These are phyloP conservation scores for Sporothrix protearum DNA, from an alignment of 2,329 filamentous ascomycete species.

Conservation along the genomic window DNA sequence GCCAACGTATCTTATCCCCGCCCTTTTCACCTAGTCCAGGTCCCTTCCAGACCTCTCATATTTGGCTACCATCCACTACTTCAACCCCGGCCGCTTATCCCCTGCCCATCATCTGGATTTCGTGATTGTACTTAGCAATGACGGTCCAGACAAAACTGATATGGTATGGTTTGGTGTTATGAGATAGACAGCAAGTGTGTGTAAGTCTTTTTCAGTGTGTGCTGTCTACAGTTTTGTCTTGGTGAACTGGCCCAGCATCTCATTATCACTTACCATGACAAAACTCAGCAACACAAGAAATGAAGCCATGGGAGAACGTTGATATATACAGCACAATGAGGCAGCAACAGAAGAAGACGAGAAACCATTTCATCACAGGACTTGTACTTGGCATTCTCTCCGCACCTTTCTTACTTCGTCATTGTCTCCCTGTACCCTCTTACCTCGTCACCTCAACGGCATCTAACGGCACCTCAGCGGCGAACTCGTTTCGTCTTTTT, in stretches of 20 bases:
- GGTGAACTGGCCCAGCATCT: not conserved
- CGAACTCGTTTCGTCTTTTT: not conserved
- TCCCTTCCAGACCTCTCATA: not conserved
- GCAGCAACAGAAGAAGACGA: not conserved
- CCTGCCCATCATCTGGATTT: slow-evolving; percentile 6
- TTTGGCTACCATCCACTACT: not conserved
- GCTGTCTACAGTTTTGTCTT: not conserved
- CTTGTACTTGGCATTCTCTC: not conserved
- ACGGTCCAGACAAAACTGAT: not conserved
- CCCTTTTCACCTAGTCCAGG: not conserved
- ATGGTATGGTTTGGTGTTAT: not conserved
- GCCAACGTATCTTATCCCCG: not conserved
- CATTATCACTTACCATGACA: not conserved
- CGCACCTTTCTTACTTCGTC: not conserved
- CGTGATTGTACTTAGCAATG: not conserved
- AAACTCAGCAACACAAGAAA: not conserved
- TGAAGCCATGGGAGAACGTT: not conserved
- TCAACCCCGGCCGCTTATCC: slow-evolving; percentile 11
- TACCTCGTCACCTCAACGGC: not conserved
- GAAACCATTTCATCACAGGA: not conserved
- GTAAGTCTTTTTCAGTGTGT: not conserved
- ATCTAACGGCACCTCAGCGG: not conserved
- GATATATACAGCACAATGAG: not conserved
- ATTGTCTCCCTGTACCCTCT: not conserved
- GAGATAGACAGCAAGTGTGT: not conserved